Evolutionary conservation across 2,329 filamentous ascomycete genomes (phyloP).

Genomic region (Fusarium euwallaceae): DNA sequence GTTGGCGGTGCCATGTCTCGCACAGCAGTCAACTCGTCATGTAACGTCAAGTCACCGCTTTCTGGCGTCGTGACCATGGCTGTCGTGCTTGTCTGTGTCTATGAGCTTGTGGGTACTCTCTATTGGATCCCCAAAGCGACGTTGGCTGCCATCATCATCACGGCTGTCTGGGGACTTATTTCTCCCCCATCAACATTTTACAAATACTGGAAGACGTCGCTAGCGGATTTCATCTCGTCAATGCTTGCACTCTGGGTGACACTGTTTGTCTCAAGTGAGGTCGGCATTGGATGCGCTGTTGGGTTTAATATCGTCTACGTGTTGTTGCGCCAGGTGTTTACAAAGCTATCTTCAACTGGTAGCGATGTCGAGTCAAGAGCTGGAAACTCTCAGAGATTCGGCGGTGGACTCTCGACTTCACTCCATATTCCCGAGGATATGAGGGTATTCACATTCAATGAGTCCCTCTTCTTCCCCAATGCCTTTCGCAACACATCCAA

Average conservation of each 20-base stretch:
- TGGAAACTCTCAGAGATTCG: constrained; percentile 33
- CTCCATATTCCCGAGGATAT: constrained; percentile 60
- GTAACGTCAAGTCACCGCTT: constrained; percentile 71
- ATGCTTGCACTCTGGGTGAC: constrained; percentile 76
- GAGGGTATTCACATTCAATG: constrained; percentile 68
- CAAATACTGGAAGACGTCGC: constrained; percentile 73
- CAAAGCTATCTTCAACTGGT: constrained; percentile 50
- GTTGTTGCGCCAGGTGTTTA: constrained; percentile 70
- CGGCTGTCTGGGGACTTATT: constrained; percentile 73
- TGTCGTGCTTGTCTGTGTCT: constrained; percentile 72
- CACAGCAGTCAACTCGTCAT: constrained; percentile 76
- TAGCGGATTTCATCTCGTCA: constrained; percentile 73
- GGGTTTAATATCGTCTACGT: constrained; percentile 75
- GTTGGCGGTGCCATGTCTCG: constrained; percentile 76
- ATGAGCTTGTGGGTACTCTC: constrained; percentile 70
- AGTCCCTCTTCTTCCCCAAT: constrained; percentile 73
- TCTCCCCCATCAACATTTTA: constrained; percentile 71
- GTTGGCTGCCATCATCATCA: constrained; percentile 75
- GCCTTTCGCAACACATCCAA: constrained; percentile 65
- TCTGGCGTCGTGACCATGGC: constrained; percentile 72
- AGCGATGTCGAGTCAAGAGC: constrained; percentile 48
- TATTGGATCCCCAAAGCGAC: constrained; percentile 78
- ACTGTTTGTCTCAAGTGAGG: constrained; percentile 70
- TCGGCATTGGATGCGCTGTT: constrained; percentile 70
- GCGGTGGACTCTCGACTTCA: constrained; percentile 33